Base-by-base conservation (phyloP, 1,284 basidiomycete species). In the Baeospora myosura region DNA sequence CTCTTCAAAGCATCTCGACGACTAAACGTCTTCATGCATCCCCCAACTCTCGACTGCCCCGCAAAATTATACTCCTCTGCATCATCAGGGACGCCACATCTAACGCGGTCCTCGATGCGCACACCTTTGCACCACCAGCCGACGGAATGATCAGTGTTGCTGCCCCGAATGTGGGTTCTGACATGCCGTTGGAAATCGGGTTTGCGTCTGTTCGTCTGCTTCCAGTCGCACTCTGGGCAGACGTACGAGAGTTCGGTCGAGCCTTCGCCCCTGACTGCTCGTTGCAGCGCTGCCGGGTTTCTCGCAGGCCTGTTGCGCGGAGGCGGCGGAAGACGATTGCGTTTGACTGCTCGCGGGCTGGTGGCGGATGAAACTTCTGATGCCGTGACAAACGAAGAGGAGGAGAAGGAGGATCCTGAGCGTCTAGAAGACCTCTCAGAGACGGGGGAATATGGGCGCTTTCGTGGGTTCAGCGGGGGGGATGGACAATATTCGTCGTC, bases 121-220 rank as follows among this genome's bases (percentile, higher is more conserved):
- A 76, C 61, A 1, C 76, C 76, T 34, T 58, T 63, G 55, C 69
- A 72, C 50, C 49, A 57, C 53, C 55, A 61, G 1, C 57, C 60
- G 22, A 52, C 49, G 17, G 47, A 42, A 6, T 56, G 50, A n/a
- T 57, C 52, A 21, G 53, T 45, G 24, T 56, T 46, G 6, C 28
- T 48, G 3, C 56, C 38, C 11, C 66, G 65, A 22, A 64, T 59
- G 43, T 78, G 76, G 0, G 75, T 74, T 21, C 55, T 58, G 23
- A 76, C 51, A 51, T 79, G 76, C 12, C 77, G 68, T 51, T 64
- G 66, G 49, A 72, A 71, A 46, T 78, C 76, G 5, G 72, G 72
- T 25, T 65, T 52, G 25, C 76, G 68, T 34, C 58, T 57, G 54
- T 68, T 71, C 23, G 44, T 51, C 49, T 64, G 62, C 29, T 52